Percentiles rank a stretch among this genome's conserved stretches.
phyloP scores from a whole-genome alignment of 371 early-diverging fungal genomes.

The Blakeslea trispora region DNA sequence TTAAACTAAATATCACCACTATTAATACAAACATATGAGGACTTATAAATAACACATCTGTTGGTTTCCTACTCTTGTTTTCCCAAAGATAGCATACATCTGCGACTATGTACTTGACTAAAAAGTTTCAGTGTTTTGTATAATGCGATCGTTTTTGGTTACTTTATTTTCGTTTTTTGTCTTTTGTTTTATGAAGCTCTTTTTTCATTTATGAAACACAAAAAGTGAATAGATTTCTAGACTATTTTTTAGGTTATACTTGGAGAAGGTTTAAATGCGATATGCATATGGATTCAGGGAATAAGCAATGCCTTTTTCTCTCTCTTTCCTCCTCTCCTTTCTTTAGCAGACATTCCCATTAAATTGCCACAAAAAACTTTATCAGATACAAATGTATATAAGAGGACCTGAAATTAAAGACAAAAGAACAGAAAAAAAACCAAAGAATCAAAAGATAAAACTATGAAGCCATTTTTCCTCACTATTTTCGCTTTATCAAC shows the following conservation, averaged over 20 bases:
- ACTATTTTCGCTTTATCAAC: conserved; percentile 11
- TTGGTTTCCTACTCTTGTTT: too few species aligned
- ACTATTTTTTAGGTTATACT: too few species aligned
- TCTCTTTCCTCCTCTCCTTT: too few species aligned
- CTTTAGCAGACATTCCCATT: not conserved
- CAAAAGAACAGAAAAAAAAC: conserved; percentile 1
- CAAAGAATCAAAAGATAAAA: not conserved
- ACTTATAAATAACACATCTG: too few species aligned
- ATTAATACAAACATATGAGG: not conserved
- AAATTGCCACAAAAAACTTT: not conserved
- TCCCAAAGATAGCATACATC: too few species aligned
- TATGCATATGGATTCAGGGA: not conserved
- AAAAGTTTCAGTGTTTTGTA: too few species aligned
- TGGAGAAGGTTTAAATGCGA: not conserved
- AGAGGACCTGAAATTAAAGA: not conserved
- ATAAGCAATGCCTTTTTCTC: not conserved
- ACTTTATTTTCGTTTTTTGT: too few species aligned
- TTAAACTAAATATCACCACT: not conserved
- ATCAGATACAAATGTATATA: not conserved
- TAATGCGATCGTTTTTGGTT: too few species aligned
- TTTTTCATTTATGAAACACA: too few species aligned
- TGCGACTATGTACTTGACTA: too few species aligned
- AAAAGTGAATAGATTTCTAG: too few species aligned
- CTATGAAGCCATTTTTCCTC: conserved; percentile 12
- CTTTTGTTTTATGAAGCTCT: too few species aligned